Percentiles rank a stretch among this genome's conserved stretches.
phyloP scores from a whole-genome alignment of 2,329 filamentous ascomycete species.

The Pseudocercospora eumusae region DNA sequence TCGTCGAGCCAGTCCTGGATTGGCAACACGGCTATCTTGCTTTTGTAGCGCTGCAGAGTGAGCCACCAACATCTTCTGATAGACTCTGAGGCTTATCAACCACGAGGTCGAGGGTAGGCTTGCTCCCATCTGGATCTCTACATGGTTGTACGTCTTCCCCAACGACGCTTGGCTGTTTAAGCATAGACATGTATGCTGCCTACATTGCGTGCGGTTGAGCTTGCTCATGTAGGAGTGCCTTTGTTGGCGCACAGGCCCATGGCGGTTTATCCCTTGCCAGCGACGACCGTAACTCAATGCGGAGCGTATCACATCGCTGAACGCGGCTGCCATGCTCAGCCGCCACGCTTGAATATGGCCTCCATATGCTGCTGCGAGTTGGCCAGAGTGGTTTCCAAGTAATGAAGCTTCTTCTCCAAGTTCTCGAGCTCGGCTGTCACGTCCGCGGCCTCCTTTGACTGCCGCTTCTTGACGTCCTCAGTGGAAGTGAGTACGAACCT shows the following conservation, averaged over 20 bases:
- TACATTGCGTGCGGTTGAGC: background rate
- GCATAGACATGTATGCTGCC: background rate
- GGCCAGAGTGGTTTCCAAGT: constrained; percentile 91
- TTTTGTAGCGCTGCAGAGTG: background rate
- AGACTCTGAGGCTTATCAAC: background rate
- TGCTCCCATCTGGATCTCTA: background rate
- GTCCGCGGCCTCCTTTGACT: constrained; percentile 72
- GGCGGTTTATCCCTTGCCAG: background rate
- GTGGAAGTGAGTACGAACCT: constrained; percentile 88
- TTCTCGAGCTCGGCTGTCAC: constrained; percentile 76
- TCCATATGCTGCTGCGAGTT: constrained; percentile 91
- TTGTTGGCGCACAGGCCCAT: background rate
- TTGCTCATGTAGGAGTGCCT: background rate
- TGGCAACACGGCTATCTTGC: background rate
- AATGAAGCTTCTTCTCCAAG: constrained; percentile 84
- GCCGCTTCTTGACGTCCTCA: constrained; percentile 70
- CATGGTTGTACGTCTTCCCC: background rate
- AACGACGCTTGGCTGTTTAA: background rate
- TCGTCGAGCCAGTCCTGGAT: background rate
- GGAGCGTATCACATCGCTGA: background rate
- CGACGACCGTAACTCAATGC: background rate
- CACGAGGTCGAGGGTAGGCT: background rate
- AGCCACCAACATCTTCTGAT: background rate
- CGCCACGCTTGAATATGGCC: constrained; percentile 68
- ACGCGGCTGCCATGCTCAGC: constrained; percentile 26